Evolutionary conservation across 306 rosid genomes (phyloP).

Genomic region (Oemleria cerasiformis): DNA sequence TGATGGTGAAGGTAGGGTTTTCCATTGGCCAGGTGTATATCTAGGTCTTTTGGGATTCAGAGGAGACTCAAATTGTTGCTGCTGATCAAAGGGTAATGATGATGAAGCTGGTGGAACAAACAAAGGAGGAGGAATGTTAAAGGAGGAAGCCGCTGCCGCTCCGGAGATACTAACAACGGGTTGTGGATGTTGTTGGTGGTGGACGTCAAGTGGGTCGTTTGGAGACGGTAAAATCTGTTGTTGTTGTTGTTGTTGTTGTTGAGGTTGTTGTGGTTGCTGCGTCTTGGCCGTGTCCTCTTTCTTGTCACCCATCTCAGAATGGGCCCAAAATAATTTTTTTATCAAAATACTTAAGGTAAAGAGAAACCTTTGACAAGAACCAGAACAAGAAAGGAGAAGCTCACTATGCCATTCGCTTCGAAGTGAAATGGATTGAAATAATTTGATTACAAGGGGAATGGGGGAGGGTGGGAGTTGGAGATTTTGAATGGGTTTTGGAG

Average conservation of each 20-base stretch:
- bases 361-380: conserved; percentile 26
- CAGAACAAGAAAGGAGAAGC: conserved; percentile 21
- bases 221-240: conserved; percentile 61
- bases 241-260: too few species aligned
- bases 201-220: conserved; percentile 39
- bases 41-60: conserved; percentile 65
- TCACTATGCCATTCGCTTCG: neutral
- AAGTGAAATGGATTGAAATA: too few species aligned
- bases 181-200: conserved; percentile 12
- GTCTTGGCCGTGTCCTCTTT: conserved; percentile 65
- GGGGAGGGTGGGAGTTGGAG: too few species aligned
- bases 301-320: conserved; percentile 57
- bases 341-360: neutral
- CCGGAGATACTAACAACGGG: neutral
- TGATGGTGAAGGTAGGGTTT: conserved; percentile 68
- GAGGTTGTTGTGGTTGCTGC: conserved; percentile 34
- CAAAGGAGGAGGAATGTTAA: conserved; percentile 40
- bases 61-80: conserved; percentile 47
- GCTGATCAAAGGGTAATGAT: conserved; percentile 46
- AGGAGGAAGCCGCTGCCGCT: conserved; percentile 1
- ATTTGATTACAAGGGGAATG: too few species aligned
- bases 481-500: too few species aligned
- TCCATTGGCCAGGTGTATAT: conserved; percentile 82
- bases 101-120: conserved; percentile 53
- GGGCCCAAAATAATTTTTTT: conserved; percentile 30